Evolutionary conservation across 2,329 filamentous ascomycete genomes (phyloP), one percentile per base, ranked within the genome.

Genomic region (Aulographum hederae): DNA sequence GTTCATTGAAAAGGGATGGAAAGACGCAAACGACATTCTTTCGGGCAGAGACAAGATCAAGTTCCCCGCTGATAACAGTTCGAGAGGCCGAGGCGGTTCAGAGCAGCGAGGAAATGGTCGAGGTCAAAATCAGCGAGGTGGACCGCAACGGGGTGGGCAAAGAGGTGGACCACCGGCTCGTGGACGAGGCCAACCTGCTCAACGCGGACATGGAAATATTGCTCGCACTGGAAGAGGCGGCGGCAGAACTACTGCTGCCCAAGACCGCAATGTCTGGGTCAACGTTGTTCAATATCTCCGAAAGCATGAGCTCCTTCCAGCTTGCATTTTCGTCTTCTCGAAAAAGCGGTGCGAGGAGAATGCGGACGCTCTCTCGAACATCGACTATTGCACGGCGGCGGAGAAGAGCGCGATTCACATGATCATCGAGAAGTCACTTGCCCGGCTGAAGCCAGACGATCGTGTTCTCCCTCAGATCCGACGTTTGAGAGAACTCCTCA

Each of bases 321-420:
- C 79, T 6, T 95, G 86, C 51, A 92, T 98, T 41, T 98, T 98
- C 48, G 86, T 98, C 34, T 98, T 98, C 54, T 98, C 89, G 3
- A 98, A 95, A 59, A 93, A 89, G 54, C 67, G 89, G 32, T 95
- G 89, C 45, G 89, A 98, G 52, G 84, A 95, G 48, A 98, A 95
- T 50, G 89, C 89, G 1, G 82, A 94, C 49, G 86, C 89, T 0
- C 63, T 98, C 15, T 86, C 80, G 38, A 95, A 94, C 46, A 76
- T 93, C 41, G 89, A 98, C 47, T 95, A 92, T 47, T 91, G 79
- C 49, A 94, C 78, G 4, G 82, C 85, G 1, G 68, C 75, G 3
- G 89, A 98, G 57, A 95, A 94, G 65, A 98, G 89, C 44, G 76
- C 81, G 28, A 91, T 92, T 35, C 86, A 98, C 50, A 94, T 95